Base-by-base conservation (phyloP, 257 asterid species). In the Knoxia roxburghii region DNA sequence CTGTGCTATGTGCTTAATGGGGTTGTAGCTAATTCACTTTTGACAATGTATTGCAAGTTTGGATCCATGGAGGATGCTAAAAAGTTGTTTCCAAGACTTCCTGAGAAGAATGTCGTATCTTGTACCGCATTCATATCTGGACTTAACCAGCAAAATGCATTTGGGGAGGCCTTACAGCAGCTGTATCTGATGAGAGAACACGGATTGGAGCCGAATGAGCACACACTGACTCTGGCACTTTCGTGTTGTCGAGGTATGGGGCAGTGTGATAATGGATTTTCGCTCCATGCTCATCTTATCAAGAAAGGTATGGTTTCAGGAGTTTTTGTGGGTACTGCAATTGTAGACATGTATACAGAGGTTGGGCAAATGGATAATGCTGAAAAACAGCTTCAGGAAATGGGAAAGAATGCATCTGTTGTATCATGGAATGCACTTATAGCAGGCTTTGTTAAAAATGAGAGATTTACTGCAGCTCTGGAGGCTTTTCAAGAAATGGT, bases 361-460 rank as follows among this genome's bases (percentile, higher is more conserved):
- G 68, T 68, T 43, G 76, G 76, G 32, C 49, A 70, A 70, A 63
- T 58, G 69, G 72, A 39, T 3, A 30, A 61, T 41, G 76, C 80
- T 23, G 60, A 49, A 43, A 75, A 50, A 3, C 64, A 70, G 55
- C 66, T 71, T 30, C 32, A 41, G 50, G 72, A 49, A 5, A 75
- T 75, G 73, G 76, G 73, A 53, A 23, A 9, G 1, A 7, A 7
- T 0, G 76, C 76, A 45, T 70, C 80, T 0, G 49, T 41, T 43
- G 80, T 57, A 61, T 32, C 76, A 41, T 70, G 80, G 76, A 75
- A 71, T 54, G 70, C 76, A 52, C 66, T 75, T 30, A 49, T 75
- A 51, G 21, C 76, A 0, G 70, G 80, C 40, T 64, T 70, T 43
- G 80, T 75, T 65, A 65, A 53, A 29, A 23, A 60, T 20, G 70